Conservation (phyloP, 2,329 filamentous ascomycete genomes). For the Ascochyta viciae-villosae region DNA sequence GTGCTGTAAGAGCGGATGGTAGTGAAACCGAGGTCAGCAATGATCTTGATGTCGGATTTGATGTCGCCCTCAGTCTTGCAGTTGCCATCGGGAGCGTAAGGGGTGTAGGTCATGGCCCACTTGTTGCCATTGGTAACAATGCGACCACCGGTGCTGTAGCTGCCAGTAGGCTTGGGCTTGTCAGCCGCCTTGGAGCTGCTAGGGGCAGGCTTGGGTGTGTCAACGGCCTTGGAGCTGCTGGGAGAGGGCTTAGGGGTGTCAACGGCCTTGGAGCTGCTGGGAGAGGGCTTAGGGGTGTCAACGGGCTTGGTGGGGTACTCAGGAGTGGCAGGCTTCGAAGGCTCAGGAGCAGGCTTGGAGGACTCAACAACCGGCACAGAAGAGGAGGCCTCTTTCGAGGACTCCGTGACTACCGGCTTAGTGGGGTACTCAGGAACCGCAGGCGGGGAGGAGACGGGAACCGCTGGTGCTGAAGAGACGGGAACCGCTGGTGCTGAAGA, state of each 20-base stretch:
- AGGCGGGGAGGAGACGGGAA: conserved; percentile 10
- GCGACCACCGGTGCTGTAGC: conserved; percentile 33
- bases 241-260: conserved; percentile 23
- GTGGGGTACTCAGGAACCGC: conserved; percentile 2
- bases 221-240: conserved; percentile 17
- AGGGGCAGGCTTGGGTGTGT: conserved; percentile 28
- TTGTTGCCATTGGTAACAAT: conserved; percentile 53
- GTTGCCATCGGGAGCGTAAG: conserved; percentile 51
- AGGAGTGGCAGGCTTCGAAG: conserved; percentile 55
- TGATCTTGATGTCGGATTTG: conserved; percentile 51
- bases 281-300: conserved; percentile 23
- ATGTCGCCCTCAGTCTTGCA: conserved; percentile 54
- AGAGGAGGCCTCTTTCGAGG: conserved; percentile 25
- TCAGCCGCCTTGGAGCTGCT: conserved; percentile 28
- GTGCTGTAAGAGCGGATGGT: conserved; percentile 85
- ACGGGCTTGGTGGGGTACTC: conserved; percentile 18
- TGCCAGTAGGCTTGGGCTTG: conserved; percentile 41
- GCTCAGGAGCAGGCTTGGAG: conserved; percentile 59
- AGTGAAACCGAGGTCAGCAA: conserved; percentile 62
- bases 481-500: conserved; percentile 17
- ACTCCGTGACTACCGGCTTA: conserved; percentile 18
- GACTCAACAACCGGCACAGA: conserved; percentile 16
- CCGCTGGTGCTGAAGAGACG: conserved; percentile 17
- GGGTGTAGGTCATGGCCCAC: conserved; percentile 60
- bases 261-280: conserved; percentile 18